Percentiles rank a stretch among this genome's conserved stretches.
These are phyloP conservation scores for Fusarium longipes DNA, from an alignment of 2,329 filamentous ascomycete species.

Conservation along the genomic window DNA sequence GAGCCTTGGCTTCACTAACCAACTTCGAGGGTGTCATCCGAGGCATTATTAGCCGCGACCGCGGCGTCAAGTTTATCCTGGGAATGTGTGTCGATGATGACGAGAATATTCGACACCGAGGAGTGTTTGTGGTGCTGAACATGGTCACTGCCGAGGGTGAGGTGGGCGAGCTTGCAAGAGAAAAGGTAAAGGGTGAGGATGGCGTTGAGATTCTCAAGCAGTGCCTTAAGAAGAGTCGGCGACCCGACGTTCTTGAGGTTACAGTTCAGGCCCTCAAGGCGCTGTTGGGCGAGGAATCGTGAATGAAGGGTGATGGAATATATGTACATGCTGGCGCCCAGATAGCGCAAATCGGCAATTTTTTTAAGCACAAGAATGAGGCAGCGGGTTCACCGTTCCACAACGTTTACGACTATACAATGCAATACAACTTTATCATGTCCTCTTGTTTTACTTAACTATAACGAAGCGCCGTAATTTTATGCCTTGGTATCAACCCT, in stretches of 20 bases:
- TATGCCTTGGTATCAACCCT: constrained; percentile 56
- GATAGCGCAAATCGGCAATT: constrained; percentile 7
- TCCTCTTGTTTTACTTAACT: constrained; percentile 10
- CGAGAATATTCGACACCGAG: constrained; percentile 76
- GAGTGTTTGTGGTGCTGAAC: constrained; percentile 80
- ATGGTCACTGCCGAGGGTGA: constrained; percentile 75
- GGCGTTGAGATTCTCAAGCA: constrained; percentile 76
- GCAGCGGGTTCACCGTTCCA: constrained; percentile 23
- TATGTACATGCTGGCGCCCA: constrained; percentile 11
- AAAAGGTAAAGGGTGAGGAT: constrained; percentile 69
- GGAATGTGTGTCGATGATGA: constrained; percentile 79
- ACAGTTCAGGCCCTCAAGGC: constrained; percentile 79
- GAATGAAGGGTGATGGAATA: constrained; percentile 8
- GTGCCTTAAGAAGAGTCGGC: constrained; percentile 75
- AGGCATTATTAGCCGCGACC: constrained; percentile 75
- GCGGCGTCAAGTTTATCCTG: constrained; percentile 83
- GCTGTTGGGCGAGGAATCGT: constrained; percentile 60
- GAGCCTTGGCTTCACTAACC: constrained; percentile 86
- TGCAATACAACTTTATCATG: constrained; percentile 28
- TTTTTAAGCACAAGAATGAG: constrained; percentile 10
- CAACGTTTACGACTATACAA: constrained; percentile 37
- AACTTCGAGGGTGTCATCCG: constrained; percentile 79
- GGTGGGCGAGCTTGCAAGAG: constrained; percentile 68
- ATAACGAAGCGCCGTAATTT: constrained; percentile 21
- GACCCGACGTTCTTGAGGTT: constrained; percentile 75